phyloP scores from a whole-genome alignment of 495 filamentous ascomycete species.

The Clavariopsis aquatica region DNA sequence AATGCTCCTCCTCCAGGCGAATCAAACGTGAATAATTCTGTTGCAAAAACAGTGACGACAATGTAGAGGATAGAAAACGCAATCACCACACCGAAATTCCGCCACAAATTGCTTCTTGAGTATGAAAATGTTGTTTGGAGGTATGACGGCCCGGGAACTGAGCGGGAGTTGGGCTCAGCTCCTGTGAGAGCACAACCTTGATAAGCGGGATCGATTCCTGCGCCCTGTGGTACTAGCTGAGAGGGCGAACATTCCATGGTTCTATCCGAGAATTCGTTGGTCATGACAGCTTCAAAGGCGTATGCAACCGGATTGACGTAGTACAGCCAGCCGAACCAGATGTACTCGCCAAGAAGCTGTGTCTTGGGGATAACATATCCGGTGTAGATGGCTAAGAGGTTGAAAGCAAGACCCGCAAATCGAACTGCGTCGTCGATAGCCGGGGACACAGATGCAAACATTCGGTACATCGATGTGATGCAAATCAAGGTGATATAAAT shows the following conservation, averaged over 20 bases:
- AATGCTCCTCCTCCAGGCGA: constrained; percentile 52
- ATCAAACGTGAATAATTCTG: constrained; percentile 42
- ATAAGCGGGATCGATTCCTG: constrained; percentile 57
- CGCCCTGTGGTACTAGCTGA: constrained; percentile 51
- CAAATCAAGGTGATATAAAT: constrained; percentile 68
- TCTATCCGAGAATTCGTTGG: constrained; percentile 54
- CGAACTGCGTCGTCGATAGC: constrained; percentile 73
- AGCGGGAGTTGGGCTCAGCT: constrained; percentile 54
- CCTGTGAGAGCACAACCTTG: constrained; percentile 59
- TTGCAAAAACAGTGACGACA: constrained; percentile 42
- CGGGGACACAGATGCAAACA: constrained; percentile 73
- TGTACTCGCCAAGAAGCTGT: constrained; percentile 47
- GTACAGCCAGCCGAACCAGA: constrained; percentile 63
- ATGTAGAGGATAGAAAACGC: constrained; percentile 52
- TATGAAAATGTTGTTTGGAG: constrained; percentile 58
- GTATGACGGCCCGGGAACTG: constrained; percentile 58
- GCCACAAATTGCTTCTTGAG: constrained; percentile 59
- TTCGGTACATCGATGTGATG: constrained; percentile 70
- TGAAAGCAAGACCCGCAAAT: constrained; percentile 68
- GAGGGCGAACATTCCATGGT: constrained; percentile 58
- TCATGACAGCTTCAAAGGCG: constrained; percentile 60
- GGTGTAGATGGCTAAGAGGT: constrained; percentile 59
- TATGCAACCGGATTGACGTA: constrained; percentile 59
- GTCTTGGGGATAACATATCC: constrained; percentile 56
- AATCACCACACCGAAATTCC: constrained; percentile 62